Percentiles rank a stretch among this genome's conserved stretches.
Evolutionary conservation across 2,329 filamentous ascomycete species (phyloP).

Genomic region (Exophiala oligosperma): DNA sequence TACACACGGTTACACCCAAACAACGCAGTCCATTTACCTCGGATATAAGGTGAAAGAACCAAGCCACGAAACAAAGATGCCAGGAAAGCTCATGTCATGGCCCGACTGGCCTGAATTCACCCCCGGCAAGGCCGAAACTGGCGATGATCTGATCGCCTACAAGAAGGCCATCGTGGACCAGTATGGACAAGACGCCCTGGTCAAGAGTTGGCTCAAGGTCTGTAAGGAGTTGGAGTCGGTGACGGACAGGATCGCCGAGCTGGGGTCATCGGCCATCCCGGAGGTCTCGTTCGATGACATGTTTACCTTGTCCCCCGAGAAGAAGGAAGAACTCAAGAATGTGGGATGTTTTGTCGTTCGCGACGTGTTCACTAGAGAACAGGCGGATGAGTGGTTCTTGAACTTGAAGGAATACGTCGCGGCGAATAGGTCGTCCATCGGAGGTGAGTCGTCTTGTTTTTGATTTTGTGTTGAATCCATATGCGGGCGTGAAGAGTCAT

Average conservation of each 20-base stretch:
- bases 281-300: constrained; percentile 34
- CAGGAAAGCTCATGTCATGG: constrained; percentile 27
- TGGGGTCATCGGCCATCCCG: constrained; percentile 38
- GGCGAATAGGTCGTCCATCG: constrained; percentile 29
- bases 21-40: neutral
- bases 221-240: constrained; percentile 39
- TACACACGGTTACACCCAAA: neutral
- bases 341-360: constrained; percentile 27
- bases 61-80: constrained; percentile 17
- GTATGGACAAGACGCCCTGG: constrained; percentile 39
- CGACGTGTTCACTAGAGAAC: constrained; percentile 16
- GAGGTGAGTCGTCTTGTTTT: constrained; percentile 3
- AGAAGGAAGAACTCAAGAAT: constrained; percentile 31
- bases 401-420: constrained; percentile 37
- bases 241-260: constrained; percentile 39
- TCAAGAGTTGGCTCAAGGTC: constrained; percentile 41
- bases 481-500: no score
- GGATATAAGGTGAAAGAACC: neutral
- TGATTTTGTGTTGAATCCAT: no score
- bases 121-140: constrained; percentile 15
- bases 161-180: constrained; percentile 40
- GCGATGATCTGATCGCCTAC: constrained; percentile 20
- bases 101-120: constrained; percentile 34
- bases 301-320: constrained; percentile 36
- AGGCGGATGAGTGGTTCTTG: constrained; percentile 20